Evolutionary conservation across 2,329 filamentous ascomycete genomes (phyloP), one percentile per base, ranked within the genome.

Genomic region (Rutstroemia sp.): DNA sequence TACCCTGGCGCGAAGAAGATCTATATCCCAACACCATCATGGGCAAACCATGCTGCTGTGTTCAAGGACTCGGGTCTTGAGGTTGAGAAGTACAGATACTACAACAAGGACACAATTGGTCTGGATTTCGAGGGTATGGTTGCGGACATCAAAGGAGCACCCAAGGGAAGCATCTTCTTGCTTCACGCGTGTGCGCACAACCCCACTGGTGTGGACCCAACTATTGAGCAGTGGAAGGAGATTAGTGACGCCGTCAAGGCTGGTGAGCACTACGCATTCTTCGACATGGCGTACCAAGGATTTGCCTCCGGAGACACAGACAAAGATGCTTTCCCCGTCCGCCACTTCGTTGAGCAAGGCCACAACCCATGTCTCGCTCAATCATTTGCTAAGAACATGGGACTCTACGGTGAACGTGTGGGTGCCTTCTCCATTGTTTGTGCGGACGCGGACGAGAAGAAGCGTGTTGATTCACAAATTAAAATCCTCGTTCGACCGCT

Each of bases 311-410:
- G 92, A 66, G 83, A 95, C 76, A 94, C 89, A 63, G 83, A 95
- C 79, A 86, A 86, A 74, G 92, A 99, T 72, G 94, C 94, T 62
- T 97, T 92, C 72, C 90, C 94, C 60, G 82, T 97, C 65, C 86
- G 94, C 65, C 81, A 96, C 80, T 99, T 99, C 73, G 85, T 96
- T 72, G 82, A 90, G 76, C 79, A 96, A 77, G 92, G 92, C 68
- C 91, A 96, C 79, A 83, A 90, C 71, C 84, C 94, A 71, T 86
- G 85, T 70, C 84, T 97, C 62, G 87, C 88, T 69, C 92, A 97
- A 79, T 94, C 88, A 54, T 97, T 97, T 74, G 92, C 92, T 73
- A 97, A 97, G 87, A 99, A 99, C 83, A 97, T 99, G 92, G 94
- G 94, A 77, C 89, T 99, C 61, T 97, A 99, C 72, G 94, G 94